A percentile compares a stretch with the other conserved stretches of the same genome.
Evolutionary conservation across 2,329 filamentous ascomycete species (phyloP).

Genomic region (Stemphylium lycopersici): DNA sequence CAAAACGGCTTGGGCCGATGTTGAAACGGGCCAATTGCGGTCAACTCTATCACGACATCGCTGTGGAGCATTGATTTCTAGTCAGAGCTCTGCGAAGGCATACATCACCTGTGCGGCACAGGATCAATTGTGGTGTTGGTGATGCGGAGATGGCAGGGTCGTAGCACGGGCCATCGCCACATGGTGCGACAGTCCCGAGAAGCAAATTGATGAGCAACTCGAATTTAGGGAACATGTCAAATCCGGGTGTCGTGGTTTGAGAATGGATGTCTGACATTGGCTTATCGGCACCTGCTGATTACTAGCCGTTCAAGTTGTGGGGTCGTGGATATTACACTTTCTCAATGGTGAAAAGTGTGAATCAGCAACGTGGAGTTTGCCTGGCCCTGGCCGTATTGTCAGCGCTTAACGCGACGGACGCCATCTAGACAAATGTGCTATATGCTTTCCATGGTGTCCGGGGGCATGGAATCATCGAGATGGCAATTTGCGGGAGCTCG

Average conservation of each 20-base stretch:
- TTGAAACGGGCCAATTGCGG: neutral
- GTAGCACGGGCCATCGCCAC: conserved; percentile 30
- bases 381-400: neutral
- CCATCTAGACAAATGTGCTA: conserved; percentile 7
- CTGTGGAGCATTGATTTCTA: neutral
- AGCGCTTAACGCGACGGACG: neutral
- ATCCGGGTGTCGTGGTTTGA: neutral
- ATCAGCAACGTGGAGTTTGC: neutral
- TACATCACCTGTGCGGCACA: neutral
- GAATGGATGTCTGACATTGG: neutral
- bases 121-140: neutral
- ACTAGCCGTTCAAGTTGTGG: conserved; percentile 2
- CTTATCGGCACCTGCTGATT: neutral
- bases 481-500: conserved; percentile 12
- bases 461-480: conserved; percentile 34
- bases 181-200: conserved; percentile 25
- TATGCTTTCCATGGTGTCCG: conserved; percentile 39
- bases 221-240: conserved; percentile 27
- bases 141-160: conserved; percentile 27
- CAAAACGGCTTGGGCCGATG: no score
- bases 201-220: conserved; percentile 22
- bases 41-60: neutral
- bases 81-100: no score
- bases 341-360: no score
- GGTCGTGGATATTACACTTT: neutral